Conservation (phyloP, 179 eudicot species). For the Vitellaria paradoxa region DNA sequence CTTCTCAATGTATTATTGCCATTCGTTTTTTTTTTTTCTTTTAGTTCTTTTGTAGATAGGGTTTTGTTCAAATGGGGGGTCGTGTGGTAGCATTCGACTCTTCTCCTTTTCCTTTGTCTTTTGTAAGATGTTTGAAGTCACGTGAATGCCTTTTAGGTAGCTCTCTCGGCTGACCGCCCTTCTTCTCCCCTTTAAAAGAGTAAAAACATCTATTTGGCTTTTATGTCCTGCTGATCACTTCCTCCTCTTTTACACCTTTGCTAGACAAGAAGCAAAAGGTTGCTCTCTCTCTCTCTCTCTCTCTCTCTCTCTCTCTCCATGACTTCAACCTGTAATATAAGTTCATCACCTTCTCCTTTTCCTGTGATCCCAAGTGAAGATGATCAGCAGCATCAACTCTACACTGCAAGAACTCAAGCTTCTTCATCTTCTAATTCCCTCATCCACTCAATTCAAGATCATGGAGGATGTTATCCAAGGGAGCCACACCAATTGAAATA, state of each 20-base stretch:
- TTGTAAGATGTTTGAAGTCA: conserved; percentile 30
- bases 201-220: neutral
- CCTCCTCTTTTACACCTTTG: neutral
- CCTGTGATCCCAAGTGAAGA: conserved; percentile 16
- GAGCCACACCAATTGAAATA: neutral
- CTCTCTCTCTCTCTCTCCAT: conserved; percentile 20
- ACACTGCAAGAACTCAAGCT: conserved; percentile 13
- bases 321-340: conserved; percentile 9
- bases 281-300: conserved; percentile 9
- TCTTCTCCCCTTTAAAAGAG: conserved; percentile 14
- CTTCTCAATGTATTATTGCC: no score
- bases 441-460: conserved; percentile 31
- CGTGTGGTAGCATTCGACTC: conserved; percentile 44
- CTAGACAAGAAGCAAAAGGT: neutral
- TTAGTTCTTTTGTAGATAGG: conserved; percentile 30
- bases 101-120: conserved; percentile 26
- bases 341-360: conserved; percentile 20
- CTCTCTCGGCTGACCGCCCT: neutral
- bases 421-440: conserved; percentile 31
- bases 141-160: conserved; percentile 36
- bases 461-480: conserved; percentile 14
- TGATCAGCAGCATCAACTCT: conserved; percentile 12
- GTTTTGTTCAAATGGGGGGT: conserved; percentile 25
- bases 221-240: neutral
- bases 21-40: no score